A percentile compares a stretch with the other conserved stretches of the same genome.
These are phyloP conservation scores for Ophiostoma sp. DNA, from an alignment of 2,329 filamentous ascomycete genomes.

Conservation along the genomic window DNA sequence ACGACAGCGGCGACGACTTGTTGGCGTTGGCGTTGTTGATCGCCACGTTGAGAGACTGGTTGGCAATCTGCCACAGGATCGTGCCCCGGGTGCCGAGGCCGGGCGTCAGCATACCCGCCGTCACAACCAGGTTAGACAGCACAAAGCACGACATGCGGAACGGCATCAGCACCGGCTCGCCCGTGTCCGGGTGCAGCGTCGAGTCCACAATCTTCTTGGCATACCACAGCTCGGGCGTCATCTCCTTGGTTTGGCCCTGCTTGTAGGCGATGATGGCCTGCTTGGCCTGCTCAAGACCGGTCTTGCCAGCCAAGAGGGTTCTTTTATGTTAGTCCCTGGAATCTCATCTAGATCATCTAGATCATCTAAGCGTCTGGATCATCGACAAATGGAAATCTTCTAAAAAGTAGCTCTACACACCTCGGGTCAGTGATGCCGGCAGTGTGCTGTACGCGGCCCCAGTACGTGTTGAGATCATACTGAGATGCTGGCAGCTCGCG, in stretches of 20 bases:
- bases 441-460: slow-evolving; percentile 86
- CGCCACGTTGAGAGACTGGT: slow-evolving; percentile 96
- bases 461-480: slow-evolving; percentile 89
- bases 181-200: slow-evolving; percentile 92
- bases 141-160: slow-evolving; percentile 98
- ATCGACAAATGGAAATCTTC: too few species aligned
- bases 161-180: slow-evolving; percentile 82
- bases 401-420: slow-evolving; percentile 50
- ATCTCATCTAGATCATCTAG: not conserved
- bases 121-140: slow-evolving; percentile 87
- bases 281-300: slow-evolving; percentile 83
- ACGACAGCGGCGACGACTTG: slow-evolving; percentile 86
- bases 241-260: slow-evolving; percentile 67
- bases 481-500: slow-evolving; percentile 87
- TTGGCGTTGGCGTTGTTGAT: slow-evolving; percentile 98
- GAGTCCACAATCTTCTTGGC: slow-evolving; percentile 98
- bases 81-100: slow-evolving; percentile 65
- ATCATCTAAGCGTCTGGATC: too few species aligned
- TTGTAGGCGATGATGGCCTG: slow-evolving; percentile 77
- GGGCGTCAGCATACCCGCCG: slow-evolving; percentile 60
- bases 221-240: slow-evolving; percentile 87
- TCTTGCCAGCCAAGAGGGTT: slow-evolving; percentile 72
- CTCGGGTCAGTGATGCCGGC: slow-evolving; percentile 89
- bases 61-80: slow-evolving; percentile 88
- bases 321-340: slow-evolving; percentile 42